Conservation (phyloP, 2,329 filamentous ascomycete genomes). For the Ophiostoma angusticollis region DNA sequence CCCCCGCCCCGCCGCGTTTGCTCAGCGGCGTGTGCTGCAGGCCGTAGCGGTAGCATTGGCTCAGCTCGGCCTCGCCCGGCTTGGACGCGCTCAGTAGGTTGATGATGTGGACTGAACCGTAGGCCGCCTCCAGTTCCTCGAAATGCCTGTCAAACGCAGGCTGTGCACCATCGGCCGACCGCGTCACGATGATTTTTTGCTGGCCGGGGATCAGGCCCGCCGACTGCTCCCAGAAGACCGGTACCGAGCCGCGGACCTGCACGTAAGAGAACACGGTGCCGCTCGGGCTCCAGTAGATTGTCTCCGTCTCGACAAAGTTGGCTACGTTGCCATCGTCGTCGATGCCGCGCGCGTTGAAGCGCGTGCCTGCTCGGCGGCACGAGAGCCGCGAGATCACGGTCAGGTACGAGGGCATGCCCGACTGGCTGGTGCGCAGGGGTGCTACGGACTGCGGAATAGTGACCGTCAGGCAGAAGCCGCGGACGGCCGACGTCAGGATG, state of each 20-base stretch:
- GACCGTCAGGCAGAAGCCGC: slow-evolving; percentile 81
- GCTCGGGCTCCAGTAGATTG: slow-evolving; percentile 72
- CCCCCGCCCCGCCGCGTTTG: slow-evolving; percentile 30
- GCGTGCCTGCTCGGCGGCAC: slow-evolving; percentile 78
- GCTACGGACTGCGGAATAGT: slow-evolving; percentile 67
- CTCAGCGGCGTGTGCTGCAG: slow-evolving; percentile 63
- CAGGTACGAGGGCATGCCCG: slow-evolving; percentile 67
- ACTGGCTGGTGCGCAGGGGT: slow-evolving; percentile 50
- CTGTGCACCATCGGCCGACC: slow-evolving; percentile 80
- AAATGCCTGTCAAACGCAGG: slow-evolving; percentile 95
- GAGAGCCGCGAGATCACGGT: slow-evolving; percentile 88
- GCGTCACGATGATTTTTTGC: slow-evolving; percentile 85
- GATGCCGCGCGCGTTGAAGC: slow-evolving; percentile 94
- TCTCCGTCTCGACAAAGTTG: slow-evolving; percentile 98
- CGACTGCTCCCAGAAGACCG: slow-evolving; percentile 93
- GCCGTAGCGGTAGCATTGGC: slow-evolving; percentile 64
- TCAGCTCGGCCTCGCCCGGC: slow-evolving; percentile 73
- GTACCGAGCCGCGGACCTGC: slow-evolving; percentile 84
- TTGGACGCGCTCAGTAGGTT: slow-evolving; percentile 90
- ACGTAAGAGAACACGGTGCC: slow-evolving; percentile 81
- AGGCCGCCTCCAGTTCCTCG: slow-evolving; percentile 68
- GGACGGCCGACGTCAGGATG: slow-evolving; percentile 84
- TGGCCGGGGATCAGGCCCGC: slow-evolving; percentile 79
- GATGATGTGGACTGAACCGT: slow-evolving; percentile 83
- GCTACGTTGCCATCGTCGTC: slow-evolving; percentile 96